Percentiles rank a stretch among this genome's conserved stretches.
phyloP scores from a whole-genome alignment of 2,329 filamentous ascomycete genomes.

The Aspergillus sclerotialis region DNA sequence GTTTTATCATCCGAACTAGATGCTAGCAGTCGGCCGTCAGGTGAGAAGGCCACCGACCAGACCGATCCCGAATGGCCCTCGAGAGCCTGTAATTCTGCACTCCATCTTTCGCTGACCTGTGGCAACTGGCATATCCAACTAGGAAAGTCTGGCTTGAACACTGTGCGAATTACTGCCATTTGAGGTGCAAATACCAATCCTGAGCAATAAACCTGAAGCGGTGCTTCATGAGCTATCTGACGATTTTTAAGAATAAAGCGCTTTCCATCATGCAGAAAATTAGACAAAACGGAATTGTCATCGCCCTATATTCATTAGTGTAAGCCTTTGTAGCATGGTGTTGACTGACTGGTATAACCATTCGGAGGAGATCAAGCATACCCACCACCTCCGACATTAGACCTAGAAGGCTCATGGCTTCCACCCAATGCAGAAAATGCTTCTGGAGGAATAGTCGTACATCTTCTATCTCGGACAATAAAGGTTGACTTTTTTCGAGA shows the following conservation, averaged over 20 bases:
- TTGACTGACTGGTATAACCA: slow-evolving; percentile 8
- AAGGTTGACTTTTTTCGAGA: slow-evolving; percentile 8
- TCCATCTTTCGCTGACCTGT: slow-evolving; percentile 6
- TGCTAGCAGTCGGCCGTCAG: slow-evolving; percentile 14
- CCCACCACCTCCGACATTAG: slow-evolving; percentile 9
- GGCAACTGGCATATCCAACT: slow-evolving; percentile 12
- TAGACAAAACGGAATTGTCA: slow-evolving; percentile 4
- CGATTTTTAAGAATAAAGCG: slow-evolving; percentile 22
- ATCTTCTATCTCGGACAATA: slow-evolving; percentile 2
- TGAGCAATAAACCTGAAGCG: slow-evolving; percentile 29
- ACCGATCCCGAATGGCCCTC: slow-evolving; percentile 7
- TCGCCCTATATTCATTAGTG: slow-evolving; percentile 4
- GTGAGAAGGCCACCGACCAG: slow-evolving; percentile 16
- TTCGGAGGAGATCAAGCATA: slow-evolving; percentile 10
- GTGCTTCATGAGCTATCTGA: slow-evolving; percentile 19
- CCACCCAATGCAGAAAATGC: slow-evolving; percentile 19
- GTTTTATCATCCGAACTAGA: slow-evolving; percentile 17
- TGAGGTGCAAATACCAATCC: slow-evolving; percentile 24
- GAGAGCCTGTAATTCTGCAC: slow-evolving; percentile 3
- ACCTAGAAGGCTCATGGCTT: slow-evolving; percentile 15
- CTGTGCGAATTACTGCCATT: slow-evolving; percentile 16
- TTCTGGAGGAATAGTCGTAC: slow-evolving; percentile 9
- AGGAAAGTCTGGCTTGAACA: slow-evolving; percentile 13
- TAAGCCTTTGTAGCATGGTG: not conserved
- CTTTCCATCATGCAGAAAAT: slow-evolving; percentile 22